phyloP scores from a whole-genome alignment of 1,284 basidiomycete species.

The Moesziomyces antarcticus region DNA sequence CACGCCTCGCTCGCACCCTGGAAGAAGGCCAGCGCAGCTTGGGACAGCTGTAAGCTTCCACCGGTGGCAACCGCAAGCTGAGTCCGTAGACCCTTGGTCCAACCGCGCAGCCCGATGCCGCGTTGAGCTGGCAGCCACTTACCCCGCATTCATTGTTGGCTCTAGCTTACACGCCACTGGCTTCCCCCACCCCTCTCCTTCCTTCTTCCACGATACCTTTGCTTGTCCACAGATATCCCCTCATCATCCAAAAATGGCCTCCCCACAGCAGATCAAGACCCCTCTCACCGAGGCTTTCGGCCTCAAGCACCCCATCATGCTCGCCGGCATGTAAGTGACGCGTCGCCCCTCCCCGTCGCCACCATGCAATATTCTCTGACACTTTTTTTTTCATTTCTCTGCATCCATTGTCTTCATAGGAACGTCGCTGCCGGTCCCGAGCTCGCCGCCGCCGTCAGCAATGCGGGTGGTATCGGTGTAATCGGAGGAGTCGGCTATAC shows the following conservation, averaged over 20 bases:
- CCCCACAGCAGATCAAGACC: constrained; percentile 53
- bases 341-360: not conserved
- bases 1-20: not conserved
- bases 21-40: not conserved
- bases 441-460: constrained; percentile 61
- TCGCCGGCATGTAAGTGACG: constrained; percentile 74
- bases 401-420: constrained; percentile 16
- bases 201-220: not conserved
- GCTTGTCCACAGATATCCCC: not conserved
- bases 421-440: constrained; percentile 62
- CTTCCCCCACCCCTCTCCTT: not conserved
- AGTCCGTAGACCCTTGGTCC: too few relatives aligned
- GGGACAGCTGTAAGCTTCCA: too few relatives aligned
- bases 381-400: not conserved
- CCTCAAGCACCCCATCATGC: constrained; percentile 85
- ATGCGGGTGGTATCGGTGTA: constrained; percentile 60
- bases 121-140: too few relatives aligned
- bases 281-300: constrained; percentile 70
- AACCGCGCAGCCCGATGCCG: too few relatives aligned
- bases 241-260: constrained; percentile 36
- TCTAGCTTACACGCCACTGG: too few relatives aligned
- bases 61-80: too few relatives aligned
- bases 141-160: too few relatives aligned
- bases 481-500: constrained; percentile 64
- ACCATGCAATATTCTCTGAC: not conserved